Percentiles rank a stretch among this genome's conserved stretches.
Evolutionary conservation across 768 basidiomycete genomes (phyloP).

Genomic region (Phanerochaete sordida): DNA sequence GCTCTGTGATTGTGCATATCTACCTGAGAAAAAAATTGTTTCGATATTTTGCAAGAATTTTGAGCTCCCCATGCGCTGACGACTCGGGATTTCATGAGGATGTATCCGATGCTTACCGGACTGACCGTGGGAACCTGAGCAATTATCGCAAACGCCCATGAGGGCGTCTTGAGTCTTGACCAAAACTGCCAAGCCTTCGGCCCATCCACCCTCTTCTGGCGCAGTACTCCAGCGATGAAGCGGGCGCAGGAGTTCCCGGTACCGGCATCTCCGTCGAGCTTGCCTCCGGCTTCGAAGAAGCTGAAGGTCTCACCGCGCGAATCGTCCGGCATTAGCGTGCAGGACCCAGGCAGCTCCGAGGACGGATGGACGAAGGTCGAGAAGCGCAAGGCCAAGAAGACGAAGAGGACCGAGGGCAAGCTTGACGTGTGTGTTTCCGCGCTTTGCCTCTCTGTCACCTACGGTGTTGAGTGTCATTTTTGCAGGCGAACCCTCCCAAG

Average conservation of each 20-base stretch:
- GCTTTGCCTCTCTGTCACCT: neutral
- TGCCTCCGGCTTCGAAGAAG: constrained; percentile 18
- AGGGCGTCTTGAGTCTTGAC: neutral
- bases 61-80: too few species aligned
- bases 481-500: constrained; percentile 52
- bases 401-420: constrained; percentile 52
- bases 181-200: neutral
- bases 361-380: constrained; percentile 69
- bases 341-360: constrained; percentile 20
- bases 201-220: neutral
- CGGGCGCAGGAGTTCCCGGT: constrained; percentile 13
- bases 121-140: neutral
- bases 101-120: neutral
- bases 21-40: too few species aligned
- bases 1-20: too few species aligned
- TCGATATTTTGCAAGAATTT: too few species aligned
- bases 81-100: too few species aligned
- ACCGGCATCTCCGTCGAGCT: constrained; percentile 3
- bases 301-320: constrained; percentile 15
- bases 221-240: constrained; percentile 8
- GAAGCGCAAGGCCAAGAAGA: constrained; percentile 69
- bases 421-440: constrained; percentile 51
- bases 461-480: constrained; percentile 11
- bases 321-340: constrained; percentile 9
- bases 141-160: neutral